phyloP scores from a whole-genome alignment of 2,329 filamentous ascomycete species.

The Alternaria novae-zelandiae region DNA sequence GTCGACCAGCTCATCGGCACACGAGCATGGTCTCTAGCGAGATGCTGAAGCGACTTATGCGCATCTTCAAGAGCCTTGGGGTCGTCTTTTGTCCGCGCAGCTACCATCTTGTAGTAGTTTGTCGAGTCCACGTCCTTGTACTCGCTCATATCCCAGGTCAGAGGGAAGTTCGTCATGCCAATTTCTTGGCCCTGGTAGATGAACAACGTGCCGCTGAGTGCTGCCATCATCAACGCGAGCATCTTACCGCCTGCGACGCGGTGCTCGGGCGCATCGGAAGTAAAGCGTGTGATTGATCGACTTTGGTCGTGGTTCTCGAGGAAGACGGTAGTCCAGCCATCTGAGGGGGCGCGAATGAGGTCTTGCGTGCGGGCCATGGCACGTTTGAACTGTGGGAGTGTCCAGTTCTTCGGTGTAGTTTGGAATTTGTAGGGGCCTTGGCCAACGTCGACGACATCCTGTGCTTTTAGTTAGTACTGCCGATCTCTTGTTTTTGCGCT shows the following conservation, averaged over 20 bases:
- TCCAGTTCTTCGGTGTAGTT: conserved; percentile 42
- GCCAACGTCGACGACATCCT: conserved; percentile 51
- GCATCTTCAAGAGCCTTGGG: conserved; percentile 53
- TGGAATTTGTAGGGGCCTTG: conserved; percentile 48
- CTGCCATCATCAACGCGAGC: conserved; percentile 56
- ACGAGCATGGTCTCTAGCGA: conserved; percentile 71
- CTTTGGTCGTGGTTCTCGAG: conserved; percentile 63
- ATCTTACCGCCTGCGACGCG: conserved; percentile 56
- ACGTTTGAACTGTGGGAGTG: conserved; percentile 38
- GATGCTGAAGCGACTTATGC: conserved; percentile 61
- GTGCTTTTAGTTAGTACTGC: conserved; percentile 5
- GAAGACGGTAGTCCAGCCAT: conserved; percentile 59
- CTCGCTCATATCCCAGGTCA: conserved; percentile 53
- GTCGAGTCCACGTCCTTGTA: conserved; percentile 62
- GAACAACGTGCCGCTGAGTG: conserved; percentile 57
- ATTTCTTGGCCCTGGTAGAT: conserved; percentile 61
- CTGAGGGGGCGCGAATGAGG: conserved; percentile 35
- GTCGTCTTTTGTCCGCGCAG: conserved; percentile 33
- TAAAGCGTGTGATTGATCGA: conserved; percentile 57
- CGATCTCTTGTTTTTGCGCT: too few relatives aligned
- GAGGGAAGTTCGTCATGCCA: conserved; percentile 58
- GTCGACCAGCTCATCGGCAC: conserved; percentile 72
- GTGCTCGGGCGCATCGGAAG: conserved; percentile 55
- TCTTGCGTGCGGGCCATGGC: conserved; percentile 42
- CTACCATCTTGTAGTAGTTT: conserved; percentile 57